Percentiles rank a stretch among this genome's conserved stretches.
Evolutionary conservation across 1,284 basidiomycete genomes (phyloP).

Genomic region (Naganishia sp.): DNA sequence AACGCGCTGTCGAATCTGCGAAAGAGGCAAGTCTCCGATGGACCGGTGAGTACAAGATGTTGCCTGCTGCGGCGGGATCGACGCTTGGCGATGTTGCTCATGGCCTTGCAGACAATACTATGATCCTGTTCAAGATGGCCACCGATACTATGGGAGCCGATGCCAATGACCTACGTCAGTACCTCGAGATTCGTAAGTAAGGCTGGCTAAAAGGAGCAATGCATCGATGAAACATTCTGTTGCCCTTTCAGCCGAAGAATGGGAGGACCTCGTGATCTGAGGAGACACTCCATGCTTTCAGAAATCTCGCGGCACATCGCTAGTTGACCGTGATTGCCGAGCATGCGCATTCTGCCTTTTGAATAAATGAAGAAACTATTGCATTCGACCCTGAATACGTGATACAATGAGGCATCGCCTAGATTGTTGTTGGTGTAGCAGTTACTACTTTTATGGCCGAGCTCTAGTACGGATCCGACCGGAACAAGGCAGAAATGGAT

Average conservation of each 20-base stretch:
- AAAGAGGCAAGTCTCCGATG: conserved; percentile 77
- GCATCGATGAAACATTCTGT: neutral
- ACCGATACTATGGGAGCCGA: conserved; percentile 36
- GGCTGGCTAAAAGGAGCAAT: neutral
- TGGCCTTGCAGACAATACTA: conserved; percentile 43
- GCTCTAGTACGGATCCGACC: conserved; percentile 36
- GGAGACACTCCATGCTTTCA: too few relatives aligned
- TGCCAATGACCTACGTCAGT: conserved; percentile 36
- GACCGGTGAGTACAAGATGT: conserved; percentile 65
- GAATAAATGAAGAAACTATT: neutral
- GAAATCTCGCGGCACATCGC: too few relatives aligned
- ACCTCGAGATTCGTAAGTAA: conserved; percentile 45
- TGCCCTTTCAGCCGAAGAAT: conserved; percentile 14
- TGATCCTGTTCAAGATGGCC: conserved; percentile 41
- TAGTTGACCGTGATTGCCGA: too few relatives aligned
- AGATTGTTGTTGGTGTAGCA: neutral
- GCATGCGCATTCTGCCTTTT: neutral
- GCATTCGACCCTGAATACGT: neutral
- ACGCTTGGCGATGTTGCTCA: neutral
- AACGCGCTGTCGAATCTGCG: conserved; percentile 67
- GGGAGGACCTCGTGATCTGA: conserved; percentile 24
- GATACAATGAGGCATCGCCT: conserved; percentile 1
- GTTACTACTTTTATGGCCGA: conserved; percentile 4
- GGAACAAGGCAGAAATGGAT: conserved; percentile 35
- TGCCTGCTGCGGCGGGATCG: too few relatives aligned